Percentiles rank a stretch among this genome's conserved stretches.
Conservation (phyloP, 768 basidiomycete species). For the Termitomyces sp. region DNA sequence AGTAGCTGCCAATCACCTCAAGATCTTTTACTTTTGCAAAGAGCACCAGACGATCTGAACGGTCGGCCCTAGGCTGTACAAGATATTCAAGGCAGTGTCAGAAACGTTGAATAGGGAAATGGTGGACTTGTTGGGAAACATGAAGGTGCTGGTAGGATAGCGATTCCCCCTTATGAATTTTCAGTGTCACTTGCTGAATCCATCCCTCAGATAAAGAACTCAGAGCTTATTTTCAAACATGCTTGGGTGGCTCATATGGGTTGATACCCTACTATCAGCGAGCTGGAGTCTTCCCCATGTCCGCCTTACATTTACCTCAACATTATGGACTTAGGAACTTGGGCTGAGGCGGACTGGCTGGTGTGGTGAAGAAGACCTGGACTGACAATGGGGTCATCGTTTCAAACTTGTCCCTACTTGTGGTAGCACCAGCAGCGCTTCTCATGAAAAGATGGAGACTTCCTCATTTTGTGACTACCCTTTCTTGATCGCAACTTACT, state of each 20-base stretch:
- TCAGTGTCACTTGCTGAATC: not conserved
- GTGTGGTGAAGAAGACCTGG: not conserved
- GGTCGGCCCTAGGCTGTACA: not conserved
- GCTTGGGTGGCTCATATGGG: not conserved
- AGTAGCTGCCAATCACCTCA: constrained; percentile 14
- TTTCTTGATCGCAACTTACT: not conserved
- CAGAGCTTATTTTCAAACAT: not conserved
- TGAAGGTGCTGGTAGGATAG: not conserved
- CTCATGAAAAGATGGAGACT: not conserved
- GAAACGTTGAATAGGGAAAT: not conserved
- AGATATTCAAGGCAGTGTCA: not conserved
- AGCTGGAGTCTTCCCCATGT: not conserved
- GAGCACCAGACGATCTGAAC: constrained; percentile 15
- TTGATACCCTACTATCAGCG: not conserved
- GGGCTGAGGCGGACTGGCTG: not conserved
- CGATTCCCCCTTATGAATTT: not conserved
- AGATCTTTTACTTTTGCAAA: too few relatives aligned
- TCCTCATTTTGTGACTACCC: not conserved
- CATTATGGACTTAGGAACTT: not conserved
- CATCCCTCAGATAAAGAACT: not conserved
- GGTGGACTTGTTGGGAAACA: not conserved
- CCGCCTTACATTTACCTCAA: not conserved
- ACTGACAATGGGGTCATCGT: constrained; percentile 3
- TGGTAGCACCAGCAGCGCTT: too few relatives aligned
- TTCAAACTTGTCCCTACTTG: not conserved